Evolutionary conservation across 2,329 filamentous ascomycete genomes (phyloP).

Genomic region (Sordariomycetes sp.): DNA sequence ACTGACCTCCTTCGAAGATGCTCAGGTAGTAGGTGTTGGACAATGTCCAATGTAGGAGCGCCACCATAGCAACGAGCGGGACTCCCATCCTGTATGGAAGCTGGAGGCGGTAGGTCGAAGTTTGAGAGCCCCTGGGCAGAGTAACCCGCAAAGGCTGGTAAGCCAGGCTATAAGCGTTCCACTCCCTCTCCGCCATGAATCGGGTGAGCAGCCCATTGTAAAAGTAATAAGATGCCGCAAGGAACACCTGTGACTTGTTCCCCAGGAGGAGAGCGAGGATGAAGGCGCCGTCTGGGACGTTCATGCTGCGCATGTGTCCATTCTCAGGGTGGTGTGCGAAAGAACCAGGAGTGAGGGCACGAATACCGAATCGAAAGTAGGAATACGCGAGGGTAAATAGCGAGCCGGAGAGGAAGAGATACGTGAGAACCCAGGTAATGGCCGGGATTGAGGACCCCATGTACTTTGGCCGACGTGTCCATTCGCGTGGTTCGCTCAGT

Average conservation of each 20-base stretch:
- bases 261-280: conserved; percentile 7
- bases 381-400: conserved; percentile 20
- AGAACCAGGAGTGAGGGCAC: conserved; percentile 10
- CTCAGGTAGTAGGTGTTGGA: conserved; percentile 3
- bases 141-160: conserved; percentile 10
- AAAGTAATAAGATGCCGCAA: conserved; percentile 34
- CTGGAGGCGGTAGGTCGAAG: conserved; percentile 11
- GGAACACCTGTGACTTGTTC: conserved; percentile 31
- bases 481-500: conserved; percentile 22
- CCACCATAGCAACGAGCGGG: conserved; percentile 9
- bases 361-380: conserved; percentile 24
- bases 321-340: conserved; percentile 11
- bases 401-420: not conserved
- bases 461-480: conserved; percentile 31
- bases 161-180: conserved; percentile 1
- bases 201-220: conserved; percentile 29
- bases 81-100: conserved; percentile 12
- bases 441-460: conserved; percentile 28
- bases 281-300: conserved; percentile 17
- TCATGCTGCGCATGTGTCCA: conserved; percentile 9
- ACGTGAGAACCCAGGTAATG: conserved; percentile 24
- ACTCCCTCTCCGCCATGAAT: not conserved
- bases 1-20: conserved; percentile 4
- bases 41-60: conserved; percentile 11
- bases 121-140: conserved; percentile 7